Conservation (phyloP, 345 rosid species). For the Carallia brachiata region DNA sequence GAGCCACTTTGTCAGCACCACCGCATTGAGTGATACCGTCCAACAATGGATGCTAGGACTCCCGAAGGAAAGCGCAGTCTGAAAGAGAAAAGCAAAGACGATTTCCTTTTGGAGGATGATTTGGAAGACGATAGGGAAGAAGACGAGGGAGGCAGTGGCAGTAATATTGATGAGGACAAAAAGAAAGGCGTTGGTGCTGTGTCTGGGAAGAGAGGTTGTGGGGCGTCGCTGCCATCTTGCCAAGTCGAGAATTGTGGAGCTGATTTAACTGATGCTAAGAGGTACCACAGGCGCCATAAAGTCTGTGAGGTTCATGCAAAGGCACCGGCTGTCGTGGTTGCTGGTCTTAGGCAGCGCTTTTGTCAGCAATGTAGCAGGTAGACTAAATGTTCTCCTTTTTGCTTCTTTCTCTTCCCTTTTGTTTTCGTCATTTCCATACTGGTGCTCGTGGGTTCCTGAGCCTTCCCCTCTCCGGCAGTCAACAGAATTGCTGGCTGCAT, state of each 20-base stretch:
- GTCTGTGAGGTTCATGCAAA: constrained; percentile 88
- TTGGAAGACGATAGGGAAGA: constrained; percentile 53
- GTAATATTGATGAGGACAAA: constrained; percentile 39
- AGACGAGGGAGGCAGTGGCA: constrained; percentile 33
- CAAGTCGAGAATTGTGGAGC: constrained; percentile 67
- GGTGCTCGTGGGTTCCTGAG: not conserved
- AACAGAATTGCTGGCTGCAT: too few relatives aligned
- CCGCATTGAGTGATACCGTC: not conserved
- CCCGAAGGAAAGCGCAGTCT: constrained; percentile 33
- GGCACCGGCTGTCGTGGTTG: constrained; percentile 56
- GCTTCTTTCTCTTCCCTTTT: not conserved
- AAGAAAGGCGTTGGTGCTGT: constrained; percentile 24
- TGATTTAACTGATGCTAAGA: constrained; percentile 60
- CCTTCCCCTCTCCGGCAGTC: too few relatives aligned
- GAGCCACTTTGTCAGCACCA: constrained; percentile 6
- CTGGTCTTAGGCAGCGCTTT: constrained; percentile 72
- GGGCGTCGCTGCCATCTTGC: constrained; percentile 50
- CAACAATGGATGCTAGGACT: constrained; percentile 36
- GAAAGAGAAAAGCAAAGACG: constrained; percentile 29
- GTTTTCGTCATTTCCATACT: not conserved
- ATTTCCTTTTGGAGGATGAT: constrained; percentile 44
- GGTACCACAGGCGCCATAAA: constrained; percentile 79
- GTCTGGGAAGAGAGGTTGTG: constrained; percentile 33
- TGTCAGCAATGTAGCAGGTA: constrained; percentile 99
- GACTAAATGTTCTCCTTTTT: constrained; percentile 12